Base-by-base conservation (phyloP, 768 basidiomycete species). In the Leucogyrophana mollusca region DNA sequence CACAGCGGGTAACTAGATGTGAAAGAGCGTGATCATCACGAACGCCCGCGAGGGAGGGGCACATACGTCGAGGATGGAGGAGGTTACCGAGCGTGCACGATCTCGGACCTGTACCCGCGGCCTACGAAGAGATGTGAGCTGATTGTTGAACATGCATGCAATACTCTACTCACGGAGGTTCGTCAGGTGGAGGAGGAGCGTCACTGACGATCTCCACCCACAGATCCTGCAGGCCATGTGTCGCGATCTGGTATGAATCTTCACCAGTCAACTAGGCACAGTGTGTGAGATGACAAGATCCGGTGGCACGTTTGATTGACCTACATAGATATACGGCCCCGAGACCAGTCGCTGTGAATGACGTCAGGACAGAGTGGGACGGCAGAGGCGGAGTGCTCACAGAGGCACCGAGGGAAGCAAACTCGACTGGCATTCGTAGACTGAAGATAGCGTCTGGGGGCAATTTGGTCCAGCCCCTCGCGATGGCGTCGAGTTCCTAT, bases 221-320 rank as follows among this genome's bases (percentile, higher is more conserved):
- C 49, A 90, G 74, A 43, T 87, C 89, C 61, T 87, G 84, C 9
- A 89, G 81, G 45, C 86, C 85, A 76, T 85, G 83, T 46, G 80
- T 79, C n/a, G 90, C 89, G 51, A 93, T 91, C 71, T 91, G 87
- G 62, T 83, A 93, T 6, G 90, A 91, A 57, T 91, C 90, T 61
- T 93, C 89, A 41, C 85, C 78, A 11, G 86, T 88, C 47, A 92
- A 71, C 89, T 91, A 53, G 10, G 20, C 24, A 49, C 52, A 42
- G 27, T 13, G 13, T 7, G 27, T 30, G 27, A 30, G 27, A 30
- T 13, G 27, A 30, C 27, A 30, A 13, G 7, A 13, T 13, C 27
- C 27, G 27, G 13, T 30, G 27, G 27, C 13, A 13, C 13, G 27
- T 30, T 13, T 30, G 27, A n/a, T 30, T 51, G 25, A 68, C 81